phyloP scores from a whole-genome alignment of 2,329 filamentous ascomycete species.

The Aspergillus sp. region DNA sequence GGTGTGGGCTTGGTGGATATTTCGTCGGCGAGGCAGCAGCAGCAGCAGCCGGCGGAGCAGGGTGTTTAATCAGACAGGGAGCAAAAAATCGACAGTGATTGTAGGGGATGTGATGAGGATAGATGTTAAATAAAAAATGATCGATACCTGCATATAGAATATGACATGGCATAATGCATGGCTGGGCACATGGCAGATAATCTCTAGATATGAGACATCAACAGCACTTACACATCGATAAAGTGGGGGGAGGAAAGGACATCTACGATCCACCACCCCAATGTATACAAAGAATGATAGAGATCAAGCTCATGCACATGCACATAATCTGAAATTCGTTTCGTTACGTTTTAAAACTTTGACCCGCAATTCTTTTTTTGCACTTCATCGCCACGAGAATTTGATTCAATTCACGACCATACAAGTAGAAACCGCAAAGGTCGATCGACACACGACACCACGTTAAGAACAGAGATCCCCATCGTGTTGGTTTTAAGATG shows the following conservation, averaged over 20 bases:
- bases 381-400: constrained; percentile 9
- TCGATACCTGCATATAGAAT: neutral
- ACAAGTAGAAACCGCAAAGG: constrained; percentile 9
- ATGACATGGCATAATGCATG: neutral
- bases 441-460: constrained; percentile 3
- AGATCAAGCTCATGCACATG: neutral
- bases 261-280: neutral
- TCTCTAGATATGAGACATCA: too few relatives aligned
- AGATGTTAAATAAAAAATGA: neutral
- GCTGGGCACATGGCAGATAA: neutral
- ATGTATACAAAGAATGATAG: too few relatives aligned
- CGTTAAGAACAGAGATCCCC: constrained; percentile 2
- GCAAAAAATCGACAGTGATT: neutral
- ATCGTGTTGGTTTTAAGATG: neutral
- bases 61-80: neutral
- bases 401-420: constrained; percentile 14
- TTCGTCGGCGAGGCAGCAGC: constrained; percentile 14
- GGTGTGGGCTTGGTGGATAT: constrained; percentile 39
- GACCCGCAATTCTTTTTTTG: neutral
- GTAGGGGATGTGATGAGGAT: neutral
- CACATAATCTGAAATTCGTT: neutral
- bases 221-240: too few relatives aligned
- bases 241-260: too few relatives aligned
- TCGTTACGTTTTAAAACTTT: neutral
- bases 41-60: neutral